Evolutionary conservation across 352 stramenopile genomes (phyloP).

Genomic region (Phytophthora multivora): DNA sequence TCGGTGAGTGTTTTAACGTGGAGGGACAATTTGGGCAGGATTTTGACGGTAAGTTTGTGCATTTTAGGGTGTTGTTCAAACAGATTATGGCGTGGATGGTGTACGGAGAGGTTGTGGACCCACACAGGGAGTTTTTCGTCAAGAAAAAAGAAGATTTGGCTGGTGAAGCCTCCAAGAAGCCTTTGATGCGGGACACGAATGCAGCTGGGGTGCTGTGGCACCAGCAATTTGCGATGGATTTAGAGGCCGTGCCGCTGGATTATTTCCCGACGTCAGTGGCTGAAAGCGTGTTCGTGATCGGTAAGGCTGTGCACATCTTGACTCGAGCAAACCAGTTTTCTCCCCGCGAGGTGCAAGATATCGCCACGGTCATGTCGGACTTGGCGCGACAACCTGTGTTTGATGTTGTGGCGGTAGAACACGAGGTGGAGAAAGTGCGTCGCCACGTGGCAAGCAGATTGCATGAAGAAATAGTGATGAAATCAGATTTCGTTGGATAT

Average conservation of each 20-base stretch:
- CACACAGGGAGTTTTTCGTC: conserved; percentile 81
- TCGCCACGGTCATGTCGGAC: conserved; percentile 43
- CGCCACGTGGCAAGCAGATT: conserved; percentile 54
- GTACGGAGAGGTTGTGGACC: conserved; percentile 71
- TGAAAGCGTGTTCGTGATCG: conserved; percentile 74
- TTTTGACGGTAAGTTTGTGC: conserved; percentile 1
- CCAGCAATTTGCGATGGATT: conserved; percentile 54
- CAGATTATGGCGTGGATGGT: conserved; percentile 87
- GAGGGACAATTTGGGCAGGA: not conserved
- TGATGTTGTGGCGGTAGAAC: conserved; percentile 53
- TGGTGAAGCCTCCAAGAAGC: not conserved
- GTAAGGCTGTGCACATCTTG: conserved; percentile 67
- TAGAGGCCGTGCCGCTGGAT: conserved; percentile 60
- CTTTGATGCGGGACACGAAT: not conserved
- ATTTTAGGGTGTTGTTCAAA: conserved; percentile 64
- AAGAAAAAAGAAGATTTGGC: conserved; percentile 22
- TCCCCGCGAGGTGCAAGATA: conserved; percentile 50
- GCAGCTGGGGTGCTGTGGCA: conserved; percentile 41
- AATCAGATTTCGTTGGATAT: conserved; percentile 64
- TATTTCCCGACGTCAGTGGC: conserved; percentile 66
- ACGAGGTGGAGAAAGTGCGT: conserved; percentile 64
- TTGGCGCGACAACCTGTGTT: conserved; percentile 47
- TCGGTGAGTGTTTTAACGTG: conserved; percentile 32
- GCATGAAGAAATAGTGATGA: conserved; percentile 71
- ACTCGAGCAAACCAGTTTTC: conserved; percentile 51